A percentile compares a stretch with the other conserved stretches of the same genome.
Evolutionary conservation across 768 basidiomycete species (phyloP).

Genomic region (Coprinopsis strossmayeri): DNA sequence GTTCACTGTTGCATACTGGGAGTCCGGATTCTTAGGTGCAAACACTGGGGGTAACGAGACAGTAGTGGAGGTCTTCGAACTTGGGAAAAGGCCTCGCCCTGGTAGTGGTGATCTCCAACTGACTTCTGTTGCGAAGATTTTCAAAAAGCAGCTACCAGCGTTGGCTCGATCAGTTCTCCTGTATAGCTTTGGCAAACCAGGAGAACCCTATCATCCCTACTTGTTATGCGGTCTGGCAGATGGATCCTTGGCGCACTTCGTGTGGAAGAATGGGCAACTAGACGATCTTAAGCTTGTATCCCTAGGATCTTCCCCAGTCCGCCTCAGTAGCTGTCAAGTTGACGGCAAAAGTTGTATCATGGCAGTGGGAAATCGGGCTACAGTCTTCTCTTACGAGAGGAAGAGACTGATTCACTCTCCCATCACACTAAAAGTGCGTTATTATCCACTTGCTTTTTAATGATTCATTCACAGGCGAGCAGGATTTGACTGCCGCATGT

Average conservation of each 20-base stretch:
- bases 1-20: slow-evolving; percentile 74
- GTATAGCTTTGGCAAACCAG: slow-evolving; percentile 51
- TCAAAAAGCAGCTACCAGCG: slow-evolving; percentile 25
- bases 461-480: background rate
- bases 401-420: slow-evolving; percentile 62
- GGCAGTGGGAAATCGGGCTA: slow-evolving; percentile 65
- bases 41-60: slow-evolving; percentile 28
- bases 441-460: background rate
- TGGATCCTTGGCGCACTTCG: slow-evolving; percentile 59
- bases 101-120: background rate
- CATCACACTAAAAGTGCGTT: slow-evolving; percentile 57
- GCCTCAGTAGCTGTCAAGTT: slow-evolving; percentile 47
- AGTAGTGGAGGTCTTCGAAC: slow-evolving; percentile 47
- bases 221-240: slow-evolving; percentile 72
- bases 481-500: slow-evolving; percentile 50
- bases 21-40: slow-evolving; percentile 11
- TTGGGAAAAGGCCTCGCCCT: slow-evolving; percentile 12
- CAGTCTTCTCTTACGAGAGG: slow-evolving; percentile 62
- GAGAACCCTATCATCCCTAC: slow-evolving; percentile 37
- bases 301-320: slow-evolving; percentile 64
- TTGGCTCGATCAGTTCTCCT: slow-evolving; percentile 41
- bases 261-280: slow-evolving; percentile 37
- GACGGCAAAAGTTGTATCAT: slow-evolving; percentile 54
- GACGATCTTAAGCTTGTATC: slow-evolving; percentile 52
- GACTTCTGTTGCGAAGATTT: background rate